phyloP scores from a whole-genome alignment of 176 grass and related monocot species.

The Aegilops speltoides region DNA sequence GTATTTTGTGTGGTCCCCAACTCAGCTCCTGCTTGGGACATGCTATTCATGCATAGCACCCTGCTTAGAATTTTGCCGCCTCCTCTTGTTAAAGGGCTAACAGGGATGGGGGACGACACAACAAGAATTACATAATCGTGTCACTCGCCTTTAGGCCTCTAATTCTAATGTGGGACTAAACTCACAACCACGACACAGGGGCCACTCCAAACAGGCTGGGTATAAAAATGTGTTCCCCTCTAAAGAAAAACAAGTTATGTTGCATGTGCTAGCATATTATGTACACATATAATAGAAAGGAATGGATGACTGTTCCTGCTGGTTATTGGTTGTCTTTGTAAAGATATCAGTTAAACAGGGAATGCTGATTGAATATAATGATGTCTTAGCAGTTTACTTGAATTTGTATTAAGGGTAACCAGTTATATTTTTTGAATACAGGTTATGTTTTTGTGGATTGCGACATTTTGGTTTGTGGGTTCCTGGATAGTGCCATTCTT shows the following conservation, averaged over 20 bases:
- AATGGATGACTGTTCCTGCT: not conserved
- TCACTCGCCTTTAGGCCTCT: not conserved
- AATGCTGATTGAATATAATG: not conserved
- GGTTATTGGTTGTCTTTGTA: not conserved
- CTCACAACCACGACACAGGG: not conserved
- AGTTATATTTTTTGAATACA: constrained; percentile 38
- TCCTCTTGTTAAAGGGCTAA: not conserved
- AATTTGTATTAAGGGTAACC: constrained; percentile 24
- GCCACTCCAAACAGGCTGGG: not conserved
- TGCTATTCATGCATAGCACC: not conserved
- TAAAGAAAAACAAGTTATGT: not conserved
- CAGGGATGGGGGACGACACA: not conserved
- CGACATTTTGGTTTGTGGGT: constrained; percentile 95
- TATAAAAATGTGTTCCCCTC: not conserved
- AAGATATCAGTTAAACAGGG: not conserved
- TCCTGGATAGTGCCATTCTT: constrained; percentile 98
- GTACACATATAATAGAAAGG: not conserved
- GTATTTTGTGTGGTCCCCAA: not conserved
- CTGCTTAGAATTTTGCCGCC: not conserved
- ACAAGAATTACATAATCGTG: not conserved
- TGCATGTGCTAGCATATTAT: constrained; percentile 16
- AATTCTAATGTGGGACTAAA: not conserved
- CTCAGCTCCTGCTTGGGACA: not conserved
- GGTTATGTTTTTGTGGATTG: constrained; percentile 97
- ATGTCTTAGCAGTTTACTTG: constrained; percentile 10